A percentile compares a stretch with the other conserved stretches of the same genome.
Evolutionary conservation across 805 yeast genomes (phyloP).

Genomic region (Cyberlindnera galapagoensis): DNA sequence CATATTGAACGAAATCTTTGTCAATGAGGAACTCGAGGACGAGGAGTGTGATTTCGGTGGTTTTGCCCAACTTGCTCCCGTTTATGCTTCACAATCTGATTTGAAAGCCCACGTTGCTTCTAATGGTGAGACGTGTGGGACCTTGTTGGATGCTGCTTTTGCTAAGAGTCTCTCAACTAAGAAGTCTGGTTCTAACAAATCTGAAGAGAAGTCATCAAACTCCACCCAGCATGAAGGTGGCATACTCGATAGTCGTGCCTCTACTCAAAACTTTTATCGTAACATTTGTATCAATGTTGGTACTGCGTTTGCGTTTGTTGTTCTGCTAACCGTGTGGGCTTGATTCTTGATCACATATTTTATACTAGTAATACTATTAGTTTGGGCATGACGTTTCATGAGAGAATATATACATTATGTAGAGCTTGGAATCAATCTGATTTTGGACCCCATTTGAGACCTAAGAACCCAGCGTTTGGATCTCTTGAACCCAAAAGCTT

Average conservation of each 20-base stretch:
- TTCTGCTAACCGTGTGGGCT: slow-evolving; percentile 1
- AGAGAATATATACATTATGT: slow-evolving; percentile 1
- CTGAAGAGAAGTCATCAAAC: no score
- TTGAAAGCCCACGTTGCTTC: slow-evolving; percentile 7
- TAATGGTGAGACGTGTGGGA: slow-evolving; percentile 17
- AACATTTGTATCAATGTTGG: slow-evolving; percentile 4
- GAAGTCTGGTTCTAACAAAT: background rate
- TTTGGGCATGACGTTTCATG: slow-evolving; percentile 1
- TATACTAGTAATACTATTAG: background rate
- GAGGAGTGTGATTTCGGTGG: slow-evolving; percentile 24
- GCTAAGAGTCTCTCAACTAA: background rate
- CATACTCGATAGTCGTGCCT: slow-evolving; percentile 6
- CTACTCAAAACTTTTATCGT: slow-evolving; percentile 7
- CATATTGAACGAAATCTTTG: slow-evolving; percentile 54
- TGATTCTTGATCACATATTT: background rate
- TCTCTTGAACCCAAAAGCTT: slow-evolving; percentile 30
- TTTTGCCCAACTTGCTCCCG: slow-evolving; percentile 12
- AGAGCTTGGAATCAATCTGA: slow-evolving; percentile 30
- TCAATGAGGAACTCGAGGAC: slow-evolving; percentile 34
- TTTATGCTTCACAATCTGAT: slow-evolving; percentile 4
- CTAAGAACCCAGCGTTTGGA: slow-evolving; percentile 57
- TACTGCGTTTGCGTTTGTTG: slow-evolving; percentile 6
- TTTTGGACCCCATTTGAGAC: slow-evolving; percentile 83
- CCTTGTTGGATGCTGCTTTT: slow-evolving; percentile 5
- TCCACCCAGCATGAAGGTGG: no score